Evolutionary conservation across 257 asterid genomes (phyloP).

Genomic region (Forsythia viridissima): DNA sequence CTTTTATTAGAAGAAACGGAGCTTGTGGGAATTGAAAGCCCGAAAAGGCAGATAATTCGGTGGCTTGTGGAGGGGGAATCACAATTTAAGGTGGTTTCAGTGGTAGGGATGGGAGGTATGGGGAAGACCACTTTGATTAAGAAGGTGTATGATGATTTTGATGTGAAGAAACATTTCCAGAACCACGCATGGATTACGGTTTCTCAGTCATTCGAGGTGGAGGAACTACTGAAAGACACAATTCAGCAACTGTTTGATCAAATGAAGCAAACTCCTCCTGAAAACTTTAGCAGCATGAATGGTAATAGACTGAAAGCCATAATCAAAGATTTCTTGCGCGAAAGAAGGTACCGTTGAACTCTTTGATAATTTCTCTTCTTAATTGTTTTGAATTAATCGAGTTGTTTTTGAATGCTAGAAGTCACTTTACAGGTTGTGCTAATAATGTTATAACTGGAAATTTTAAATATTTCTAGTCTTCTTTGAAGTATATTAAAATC

Average conservation of each 20-base stretch:
- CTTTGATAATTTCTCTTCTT: too few relatives aligned
- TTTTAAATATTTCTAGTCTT: too few relatives aligned
- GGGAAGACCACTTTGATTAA: conserved; percentile 29
- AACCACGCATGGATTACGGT: conserved; percentile 41
- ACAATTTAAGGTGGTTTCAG: conserved; percentile 13
- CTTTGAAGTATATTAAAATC: too few relatives aligned
- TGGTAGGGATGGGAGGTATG: conserved; percentile 28
- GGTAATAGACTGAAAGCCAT: background rate
- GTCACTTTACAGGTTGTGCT: too few relatives aligned
- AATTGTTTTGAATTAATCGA: background rate
- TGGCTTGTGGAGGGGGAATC: background rate
- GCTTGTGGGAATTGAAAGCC: conserved; percentile 8
- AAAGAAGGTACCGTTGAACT: background rate
- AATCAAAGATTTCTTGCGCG: conserved; percentile 12
- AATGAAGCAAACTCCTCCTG: background rate
- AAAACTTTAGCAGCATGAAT: background rate
- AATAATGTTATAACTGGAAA: too few relatives aligned
- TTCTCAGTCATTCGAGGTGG: conserved; percentile 23
- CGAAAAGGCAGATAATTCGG: background rate
- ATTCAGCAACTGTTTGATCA: conserved; percentile 13
- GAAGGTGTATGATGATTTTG: conserved; percentile 21
- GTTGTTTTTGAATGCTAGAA: too few relatives aligned
- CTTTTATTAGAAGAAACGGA: conserved; percentile 17
- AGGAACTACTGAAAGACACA: conserved; percentile 24
- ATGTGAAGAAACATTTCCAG: conserved; percentile 31